Evolutionary conservation across 1,284 basidiomycete species (phyloP).

Genomic region (Neonothopanus nambi): DNA sequence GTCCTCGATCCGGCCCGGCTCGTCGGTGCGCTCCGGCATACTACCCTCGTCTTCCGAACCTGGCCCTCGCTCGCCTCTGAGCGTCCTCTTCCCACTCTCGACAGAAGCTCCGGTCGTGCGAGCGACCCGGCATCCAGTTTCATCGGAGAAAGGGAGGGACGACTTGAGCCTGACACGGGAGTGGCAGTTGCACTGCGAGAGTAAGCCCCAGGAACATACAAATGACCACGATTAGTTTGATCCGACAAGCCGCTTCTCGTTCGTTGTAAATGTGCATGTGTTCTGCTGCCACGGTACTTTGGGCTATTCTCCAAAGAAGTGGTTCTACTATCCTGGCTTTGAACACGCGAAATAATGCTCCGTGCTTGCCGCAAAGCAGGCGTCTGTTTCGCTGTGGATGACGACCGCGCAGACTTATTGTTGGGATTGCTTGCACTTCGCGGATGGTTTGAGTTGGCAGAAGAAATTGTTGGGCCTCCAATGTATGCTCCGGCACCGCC

Average conservation of each 20-base stretch:
- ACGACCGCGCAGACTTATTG: neutral
- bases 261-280: neutral
- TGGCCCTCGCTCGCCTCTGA: slow-evolving; percentile 41
- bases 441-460: slow-evolving; percentile 5
- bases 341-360: slow-evolving; percentile 7
- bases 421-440: slow-evolving; percentile 11
- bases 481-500: slow-evolving; percentile 45
- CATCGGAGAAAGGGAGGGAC: neutral
- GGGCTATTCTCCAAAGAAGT: neutral
- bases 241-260: slow-evolving; percentile 38
- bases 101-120: slow-evolving; percentile 39
- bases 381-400: neutral
- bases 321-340: slow-evolving; percentile 1
- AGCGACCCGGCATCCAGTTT: neutral
- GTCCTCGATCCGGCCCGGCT: slow-evolving; percentile 24
- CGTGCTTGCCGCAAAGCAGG: slow-evolving; percentile 19
- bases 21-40: slow-evolving; percentile 64
- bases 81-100: slow-evolving; percentile 38
- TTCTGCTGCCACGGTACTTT: neutral
- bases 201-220: slow-evolving; percentile 7
- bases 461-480: slow-evolving; percentile 37
- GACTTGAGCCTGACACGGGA: neutral
- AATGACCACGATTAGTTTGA: slow-evolving; percentile 33
- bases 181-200: slow-evolving; percentile 8
- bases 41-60: slow-evolving; percentile 53